Percentiles rank a stretch among this genome's conserved stretches.
phyloP scores from a whole-genome alignment of 2,329 filamentous ascomycete species.

The Xylariaceae sp. region DNA sequence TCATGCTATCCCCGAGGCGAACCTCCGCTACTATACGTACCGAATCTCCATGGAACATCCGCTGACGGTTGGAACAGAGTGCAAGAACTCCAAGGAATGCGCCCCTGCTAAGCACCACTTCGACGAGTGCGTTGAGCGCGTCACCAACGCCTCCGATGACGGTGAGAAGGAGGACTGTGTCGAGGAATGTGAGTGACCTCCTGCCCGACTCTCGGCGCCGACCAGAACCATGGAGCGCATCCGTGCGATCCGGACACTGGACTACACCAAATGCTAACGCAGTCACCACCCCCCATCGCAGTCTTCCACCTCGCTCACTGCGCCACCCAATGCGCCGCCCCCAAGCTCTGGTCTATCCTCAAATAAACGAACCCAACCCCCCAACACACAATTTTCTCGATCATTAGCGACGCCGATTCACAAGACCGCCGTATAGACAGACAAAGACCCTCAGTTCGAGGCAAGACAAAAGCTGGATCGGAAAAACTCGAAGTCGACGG shows the following conservation, averaged over 20 bases:
- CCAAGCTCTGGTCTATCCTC: slow-evolving; percentile 89
- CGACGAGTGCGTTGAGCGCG: slow-evolving; percentile 95
- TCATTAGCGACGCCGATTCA: slow-evolving; percentile 16
- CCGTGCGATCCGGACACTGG: not conserved
- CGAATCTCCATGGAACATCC: not conserved
- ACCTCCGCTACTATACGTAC: not conserved
- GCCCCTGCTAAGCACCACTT: slow-evolving; percentile 92
- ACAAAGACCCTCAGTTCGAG: slow-evolving; percentile 13
- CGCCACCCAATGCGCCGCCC: slow-evolving; percentile 84
- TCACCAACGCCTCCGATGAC: slow-evolving; percentile 64
- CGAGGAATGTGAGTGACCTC: slow-evolving; percentile 81
- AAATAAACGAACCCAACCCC: slow-evolving; percentile 57
- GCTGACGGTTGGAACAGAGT: slow-evolving; percentile 55
- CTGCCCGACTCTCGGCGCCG: not conserved
- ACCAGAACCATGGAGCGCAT: not conserved
- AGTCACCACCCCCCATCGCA: slow-evolving; percentile 34
- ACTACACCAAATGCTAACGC: slow-evolving; percentile 2
- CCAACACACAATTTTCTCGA: slow-evolving; percentile 11
- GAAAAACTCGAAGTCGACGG: slow-evolving; percentile 16
- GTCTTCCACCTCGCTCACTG: slow-evolving; percentile 99
- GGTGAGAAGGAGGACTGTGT: slow-evolving; percentile 97
- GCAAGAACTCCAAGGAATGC: slow-evolving; percentile 80
- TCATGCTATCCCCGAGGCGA: not conserved
- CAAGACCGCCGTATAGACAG: slow-evolving; percentile 21
- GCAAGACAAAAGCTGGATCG: slow-evolving; percentile 16